Conservation (phyloP, 1,284 basidiomycete species). For the Boletus smithii region DNA sequence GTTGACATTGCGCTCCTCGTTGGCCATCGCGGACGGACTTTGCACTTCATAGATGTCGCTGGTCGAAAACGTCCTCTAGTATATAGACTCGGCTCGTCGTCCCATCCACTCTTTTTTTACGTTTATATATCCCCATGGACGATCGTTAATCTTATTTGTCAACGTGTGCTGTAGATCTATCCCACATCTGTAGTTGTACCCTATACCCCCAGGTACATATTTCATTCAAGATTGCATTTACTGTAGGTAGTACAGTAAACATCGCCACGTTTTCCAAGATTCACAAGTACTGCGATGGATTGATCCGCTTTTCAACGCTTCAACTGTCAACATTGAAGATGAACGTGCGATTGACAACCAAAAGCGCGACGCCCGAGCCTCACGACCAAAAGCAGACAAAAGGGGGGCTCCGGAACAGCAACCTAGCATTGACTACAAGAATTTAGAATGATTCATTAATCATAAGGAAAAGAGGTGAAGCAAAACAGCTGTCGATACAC, state of each 20-base stretch:
- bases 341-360: neutral
- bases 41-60: slow-evolving; percentile 16
- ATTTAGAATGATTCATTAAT: slow-evolving; percentile 13
- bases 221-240: neutral
- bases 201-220: slow-evolving; percentile 9
- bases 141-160: slow-evolving; percentile 17
- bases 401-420: neutral
- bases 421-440: slow-evolving; percentile 6
- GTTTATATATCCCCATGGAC: slow-evolving; percentile 1
- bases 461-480: slow-evolving; percentile 14
- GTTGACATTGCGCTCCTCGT: slow-evolving; percentile 12
- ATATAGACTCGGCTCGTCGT: neutral
- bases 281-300: too few relatives aligned
- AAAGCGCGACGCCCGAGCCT: neutral
- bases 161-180: slow-evolving; percentile 22
- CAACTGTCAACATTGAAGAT: too few relatives aligned
- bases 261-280: neutral
- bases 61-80: neutral
- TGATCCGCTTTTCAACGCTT: neutral
- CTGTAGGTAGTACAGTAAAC: slow-evolving; percentile 10
- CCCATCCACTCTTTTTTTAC: slow-evolving; percentile 12
- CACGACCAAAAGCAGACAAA: neutral
- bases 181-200: slow-evolving; percentile 10
- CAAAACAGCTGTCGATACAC: slow-evolving; percentile 29
- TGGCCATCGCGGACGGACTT: slow-evolving; percentile 14